phyloP scores from a whole-genome alignment of 139 green algal species.

The Coccomyxa sp. region DNA sequence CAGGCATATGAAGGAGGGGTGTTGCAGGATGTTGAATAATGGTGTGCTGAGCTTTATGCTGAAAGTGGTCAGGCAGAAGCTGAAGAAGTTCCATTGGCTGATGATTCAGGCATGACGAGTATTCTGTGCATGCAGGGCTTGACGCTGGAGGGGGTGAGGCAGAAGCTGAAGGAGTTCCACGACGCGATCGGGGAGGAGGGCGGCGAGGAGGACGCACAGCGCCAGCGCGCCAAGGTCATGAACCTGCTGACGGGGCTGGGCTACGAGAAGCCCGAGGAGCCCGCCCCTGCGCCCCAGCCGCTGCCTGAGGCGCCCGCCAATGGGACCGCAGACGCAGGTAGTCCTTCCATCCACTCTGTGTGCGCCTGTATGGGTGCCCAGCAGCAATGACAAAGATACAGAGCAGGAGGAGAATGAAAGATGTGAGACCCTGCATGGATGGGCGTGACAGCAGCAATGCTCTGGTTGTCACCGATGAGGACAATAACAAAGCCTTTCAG shows the following conservation, averaged over 20 bases:
- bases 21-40: not conserved
- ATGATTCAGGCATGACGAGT: not conserved
- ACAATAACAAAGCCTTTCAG: not conserved
- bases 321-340: not conserved
- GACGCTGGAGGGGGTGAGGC: slow-evolving; percentile 54
- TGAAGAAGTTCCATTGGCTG: not conserved
- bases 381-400: not conserved
- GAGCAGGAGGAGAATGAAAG: not conserved
- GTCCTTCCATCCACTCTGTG: not conserved
- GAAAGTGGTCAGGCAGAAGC: not conserved
- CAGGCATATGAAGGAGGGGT: not conserved
- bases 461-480: not conserved
- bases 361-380: too few relatives aligned
- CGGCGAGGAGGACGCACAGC: not conserved
- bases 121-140: slow-evolving; percentile 15
- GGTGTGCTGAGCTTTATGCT: not conserved
- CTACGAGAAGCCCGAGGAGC: not conserved
- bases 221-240: slow-evolving; percentile 1
- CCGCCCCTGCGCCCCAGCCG: not conserved
- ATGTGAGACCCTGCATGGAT: not conserved
- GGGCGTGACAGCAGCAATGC: not conserved
- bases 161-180: slow-evolving; percentile 43
- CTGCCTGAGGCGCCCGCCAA: not conserved
- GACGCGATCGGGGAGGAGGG: slow-evolving; percentile 16
- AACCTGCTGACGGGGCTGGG: slow-evolving; percentile 13